phyloP scores from a whole-genome alignment of 306 rosid genomes.

The Senna siamea region DNA sequence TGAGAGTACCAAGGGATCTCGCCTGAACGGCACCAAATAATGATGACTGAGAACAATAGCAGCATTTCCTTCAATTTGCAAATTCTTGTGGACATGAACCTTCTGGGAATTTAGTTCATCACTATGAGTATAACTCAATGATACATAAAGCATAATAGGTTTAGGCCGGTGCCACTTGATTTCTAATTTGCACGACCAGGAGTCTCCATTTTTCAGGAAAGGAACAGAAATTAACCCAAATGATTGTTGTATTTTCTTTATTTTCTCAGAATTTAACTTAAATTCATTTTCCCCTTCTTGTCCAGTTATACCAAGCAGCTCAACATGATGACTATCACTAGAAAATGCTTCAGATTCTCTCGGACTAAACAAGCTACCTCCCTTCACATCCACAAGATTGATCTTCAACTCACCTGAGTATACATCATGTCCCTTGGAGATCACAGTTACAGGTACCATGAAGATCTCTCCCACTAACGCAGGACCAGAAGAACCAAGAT shows the following conservation, averaged over 20 bases:
- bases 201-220: conserved; percentile 67
- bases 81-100: conserved; percentile 84
- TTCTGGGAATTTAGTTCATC: conserved; percentile 61
- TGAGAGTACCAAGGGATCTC: conserved; percentile 78
- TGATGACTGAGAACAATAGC: conserved; percentile 71
- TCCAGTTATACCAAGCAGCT: conserved; percentile 87
- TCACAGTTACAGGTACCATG: conserved; percentile 74
- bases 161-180: conserved; percentile 95
- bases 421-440: conserved; percentile 79
- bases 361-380: conserved; percentile 94
- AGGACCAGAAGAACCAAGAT: conserved; percentile 77
- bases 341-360: conserved; percentile 69
- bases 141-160: conserved; percentile 88
- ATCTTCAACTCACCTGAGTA: conserved; percentile 90
- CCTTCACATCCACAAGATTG: conserved; percentile 91
- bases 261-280: conserved; percentile 58
- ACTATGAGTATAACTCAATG: conserved; percentile 69
- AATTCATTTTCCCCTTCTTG: conserved; percentile 69
- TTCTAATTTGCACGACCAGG: conserved; percentile 93
- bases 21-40: conserved; percentile 75
- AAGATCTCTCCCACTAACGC: conserved; percentile 90
- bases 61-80: conserved; percentile 88
- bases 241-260: conserved; percentile 77
- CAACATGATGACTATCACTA: conserved; percentile 76
- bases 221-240: conserved; percentile 94